Percentiles rank a stretch among this genome's conserved stretches.
Evolutionary conservation across 805 yeast species (phyloP).

Genomic region (Ogataea minuta): DNA sequence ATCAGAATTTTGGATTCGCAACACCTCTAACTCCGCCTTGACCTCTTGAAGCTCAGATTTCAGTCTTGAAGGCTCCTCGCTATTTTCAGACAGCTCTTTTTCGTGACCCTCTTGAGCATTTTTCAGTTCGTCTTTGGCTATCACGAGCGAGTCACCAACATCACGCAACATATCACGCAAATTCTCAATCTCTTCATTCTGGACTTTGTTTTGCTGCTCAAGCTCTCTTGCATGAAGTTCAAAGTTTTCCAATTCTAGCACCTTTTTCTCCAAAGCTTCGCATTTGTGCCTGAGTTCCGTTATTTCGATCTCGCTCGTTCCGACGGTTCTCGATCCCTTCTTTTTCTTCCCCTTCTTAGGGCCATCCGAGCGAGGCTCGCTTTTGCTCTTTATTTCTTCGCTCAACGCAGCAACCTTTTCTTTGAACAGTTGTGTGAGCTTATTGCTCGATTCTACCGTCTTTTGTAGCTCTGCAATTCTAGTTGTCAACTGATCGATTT

Average conservation of each 20-base stretch:
- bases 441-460: slow-evolving; percentile 25
- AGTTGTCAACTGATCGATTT: slow-evolving; percentile 4
- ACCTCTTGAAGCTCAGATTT: slow-evolving; percentile 21
- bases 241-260: neutral
- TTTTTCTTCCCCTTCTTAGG: slow-evolving; percentile 22
- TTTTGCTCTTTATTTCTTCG: slow-evolving; percentile 18
- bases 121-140: slow-evolving; percentile 54
- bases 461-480: slow-evolving; percentile 19
- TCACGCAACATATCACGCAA: slow-evolving; percentile 73
- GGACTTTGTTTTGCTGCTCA: slow-evolving; percentile 36
- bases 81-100: neutral
- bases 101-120: neutral
- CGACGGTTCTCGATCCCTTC: slow-evolving; percentile 11
- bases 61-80: slow-evolving; percentile 3
- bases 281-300: slow-evolving; percentile 29
- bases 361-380: neutral
- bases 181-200: slow-evolving; percentile 62
- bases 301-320: slow-evolving; percentile 15
- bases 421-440: slow-evolving; percentile 25
- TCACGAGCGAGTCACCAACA: slow-evolving; percentile 78
- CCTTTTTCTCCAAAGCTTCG: slow-evolving; percentile 1
- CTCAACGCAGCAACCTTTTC: slow-evolving; percentile 25
- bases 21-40: slow-evolving; percentile 26
- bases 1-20: slow-evolving; percentile 38
- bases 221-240: slow-evolving; percentile 12